Conservation (phyloP, 768 basidiomycete species). For the Clitopilus passeckerianus region DNA sequence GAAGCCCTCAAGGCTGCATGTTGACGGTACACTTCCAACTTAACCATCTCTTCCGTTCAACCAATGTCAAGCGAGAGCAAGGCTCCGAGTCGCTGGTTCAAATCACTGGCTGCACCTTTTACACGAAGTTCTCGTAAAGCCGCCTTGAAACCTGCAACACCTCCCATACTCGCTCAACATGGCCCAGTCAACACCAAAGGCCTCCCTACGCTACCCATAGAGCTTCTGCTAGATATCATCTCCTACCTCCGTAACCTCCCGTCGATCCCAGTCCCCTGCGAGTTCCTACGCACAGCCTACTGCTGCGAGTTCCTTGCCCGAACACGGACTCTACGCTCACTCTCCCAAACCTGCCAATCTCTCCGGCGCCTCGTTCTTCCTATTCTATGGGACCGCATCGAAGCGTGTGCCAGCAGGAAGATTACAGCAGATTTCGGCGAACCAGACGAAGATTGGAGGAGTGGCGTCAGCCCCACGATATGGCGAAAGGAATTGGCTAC, state of each 20-base stretch:
- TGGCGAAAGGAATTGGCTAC: conserved; percentile 6
- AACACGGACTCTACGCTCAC: conserved; percentile 4
- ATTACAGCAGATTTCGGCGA: neutral
- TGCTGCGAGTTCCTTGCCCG: conserved; percentile 3
- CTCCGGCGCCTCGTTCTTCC: conserved; percentile 12
- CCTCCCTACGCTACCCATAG: conserved; percentile 15
- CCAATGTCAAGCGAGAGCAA: neutral
- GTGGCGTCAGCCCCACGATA: neutral
- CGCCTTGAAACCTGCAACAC: neutral
- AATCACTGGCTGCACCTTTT: neutral
- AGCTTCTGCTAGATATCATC: conserved; percentile 18
- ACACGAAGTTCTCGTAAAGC: neutral
- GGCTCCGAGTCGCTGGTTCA: neutral
- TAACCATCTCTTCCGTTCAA: neutral
- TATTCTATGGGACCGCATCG: conserved; percentile 12
- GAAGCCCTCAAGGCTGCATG: neutral
- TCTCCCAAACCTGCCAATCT: conserved; percentile 14
- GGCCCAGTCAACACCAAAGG: conserved; percentile 12
- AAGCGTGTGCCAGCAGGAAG: conserved; percentile 10
- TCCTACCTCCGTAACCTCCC: conserved; percentile 9
- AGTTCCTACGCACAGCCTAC: neutral
- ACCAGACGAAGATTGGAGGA: neutral
- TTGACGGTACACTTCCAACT: no score
- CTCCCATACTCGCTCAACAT: neutral
- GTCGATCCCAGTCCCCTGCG: conserved; percentile 8